Evolutionary conservation across 148 eudicot genomes (phyloP).

Genomic region (Rhododendron mucronatum): DNA sequence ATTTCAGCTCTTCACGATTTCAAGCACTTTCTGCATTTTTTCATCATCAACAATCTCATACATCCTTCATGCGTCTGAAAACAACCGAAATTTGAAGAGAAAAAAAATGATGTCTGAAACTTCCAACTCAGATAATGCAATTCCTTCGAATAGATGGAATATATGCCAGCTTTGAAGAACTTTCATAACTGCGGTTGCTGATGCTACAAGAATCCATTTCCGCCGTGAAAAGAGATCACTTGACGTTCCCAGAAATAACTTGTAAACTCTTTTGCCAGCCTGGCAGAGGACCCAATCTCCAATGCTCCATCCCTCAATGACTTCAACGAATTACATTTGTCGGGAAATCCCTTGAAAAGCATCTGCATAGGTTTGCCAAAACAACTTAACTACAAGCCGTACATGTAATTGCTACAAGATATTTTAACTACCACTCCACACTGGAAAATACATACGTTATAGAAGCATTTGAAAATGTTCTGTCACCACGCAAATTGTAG

Average conservation of each 20-base stretch:
- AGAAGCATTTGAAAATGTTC: background rate
- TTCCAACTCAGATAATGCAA: background rate
- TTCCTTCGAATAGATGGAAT: background rate
- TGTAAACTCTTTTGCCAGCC: background rate
- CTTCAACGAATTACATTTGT: conserved; percentile 46
- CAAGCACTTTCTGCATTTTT: background rate
- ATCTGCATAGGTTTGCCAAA: conserved; percentile 34
- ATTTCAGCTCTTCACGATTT: background rate
- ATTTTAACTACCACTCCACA: background rate
- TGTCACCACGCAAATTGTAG: background rate
- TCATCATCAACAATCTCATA: background rate
- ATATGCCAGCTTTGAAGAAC: background rate
- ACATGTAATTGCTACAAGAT: background rate
- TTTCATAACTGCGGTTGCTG: background rate
- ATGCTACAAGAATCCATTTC: background rate
- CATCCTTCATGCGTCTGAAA: background rate
- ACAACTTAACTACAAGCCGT: background rate
- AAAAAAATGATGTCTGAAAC: background rate
- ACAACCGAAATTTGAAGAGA: background rate
- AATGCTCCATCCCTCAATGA: conserved; percentile 54
- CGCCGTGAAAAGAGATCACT: background rate
- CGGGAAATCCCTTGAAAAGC: conserved; percentile 82
- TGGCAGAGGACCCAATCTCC: conserved; percentile 52
- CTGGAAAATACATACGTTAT: background rate
- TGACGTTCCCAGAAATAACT: background rate